These are phyloP conservation scores for Lichtheimia hyalospora DNA, from an alignment of 371 early-diverging fungal genomes.

Conservation along the genomic window DNA sequence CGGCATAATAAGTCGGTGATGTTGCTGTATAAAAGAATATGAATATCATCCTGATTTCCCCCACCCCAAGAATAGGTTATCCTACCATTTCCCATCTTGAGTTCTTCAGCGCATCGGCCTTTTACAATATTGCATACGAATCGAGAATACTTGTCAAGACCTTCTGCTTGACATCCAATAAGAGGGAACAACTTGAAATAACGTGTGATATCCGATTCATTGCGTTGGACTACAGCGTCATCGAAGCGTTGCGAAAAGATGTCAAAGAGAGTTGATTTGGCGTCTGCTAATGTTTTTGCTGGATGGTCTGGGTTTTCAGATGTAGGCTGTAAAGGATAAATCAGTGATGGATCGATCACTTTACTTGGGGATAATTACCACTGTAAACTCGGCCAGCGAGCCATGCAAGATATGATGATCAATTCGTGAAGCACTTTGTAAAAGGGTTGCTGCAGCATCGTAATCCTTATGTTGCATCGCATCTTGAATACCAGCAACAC, in stretches of 20 bases:
- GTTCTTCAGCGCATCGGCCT: conserved; percentile 66
- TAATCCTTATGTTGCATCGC: conserved; percentile 71
- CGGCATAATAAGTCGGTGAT: conserved; percentile 58
- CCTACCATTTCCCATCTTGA: conserved; percentile 47
- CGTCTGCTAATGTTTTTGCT: conserved; percentile 57
- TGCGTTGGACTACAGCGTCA: conserved; percentile 64
- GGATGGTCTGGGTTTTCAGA: conserved; percentile 69
- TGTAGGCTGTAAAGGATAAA: conserved; percentile 40
- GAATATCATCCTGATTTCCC: neutral
- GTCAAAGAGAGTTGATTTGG: conserved; percentile 62
- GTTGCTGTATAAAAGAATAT: neutral
- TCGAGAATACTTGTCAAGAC: conserved; percentile 83
- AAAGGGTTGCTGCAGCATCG: conserved; percentile 72
- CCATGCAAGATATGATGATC: conserved; percentile 67
- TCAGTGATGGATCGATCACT: neutral
- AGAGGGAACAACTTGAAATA: conserved; percentile 90
- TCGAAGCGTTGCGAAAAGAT: conserved; percentile 81
- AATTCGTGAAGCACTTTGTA: conserved; percentile 68
- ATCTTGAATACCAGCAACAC: conserved; percentile 71
- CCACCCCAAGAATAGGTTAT: too few relatives aligned
- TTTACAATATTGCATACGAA: conserved; percentile 81
- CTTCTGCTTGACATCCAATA: conserved; percentile 77
- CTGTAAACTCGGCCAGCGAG: conserved; percentile 70
- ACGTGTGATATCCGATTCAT: conserved; percentile 77
- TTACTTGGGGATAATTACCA: conserved; percentile 20